A percentile compares a stretch with the other conserved stretches of the same genome.
phyloP scores from a whole-genome alignment of 805 yeast genomes.

The Candida suzukii region DNA sequence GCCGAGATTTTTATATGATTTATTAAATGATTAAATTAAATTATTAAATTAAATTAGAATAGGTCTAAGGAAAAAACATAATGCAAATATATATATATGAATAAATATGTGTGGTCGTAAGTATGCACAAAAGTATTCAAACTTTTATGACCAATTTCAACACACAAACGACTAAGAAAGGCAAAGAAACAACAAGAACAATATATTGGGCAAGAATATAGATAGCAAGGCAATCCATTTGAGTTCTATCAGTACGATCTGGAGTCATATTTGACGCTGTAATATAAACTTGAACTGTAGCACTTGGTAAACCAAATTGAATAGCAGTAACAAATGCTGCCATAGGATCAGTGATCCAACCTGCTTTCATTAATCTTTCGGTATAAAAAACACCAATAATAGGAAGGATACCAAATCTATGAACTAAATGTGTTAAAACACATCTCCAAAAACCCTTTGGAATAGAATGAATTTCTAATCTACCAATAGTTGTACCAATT shows the following conservation, averaged over 20 bases:
- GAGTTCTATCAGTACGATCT: slow-evolving; percentile 32
- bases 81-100: no score
- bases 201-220: slow-evolving; percentile 43
- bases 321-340: slow-evolving; percentile 37
- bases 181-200: slow-evolving; percentile 38
- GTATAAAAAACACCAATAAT: slow-evolving; percentile 46
- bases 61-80: no score
- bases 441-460: slow-evolving; percentile 54
- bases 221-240: slow-evolving; percentile 50
- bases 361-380: slow-evolving; percentile 36
- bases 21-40: no score
- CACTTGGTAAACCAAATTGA: slow-evolving; percentile 48
- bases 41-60: no score
- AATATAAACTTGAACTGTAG: slow-evolving; percentile 52
- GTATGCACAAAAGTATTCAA: not conserved
- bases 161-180: slow-evolving; percentile 42
- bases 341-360: slow-evolving; percentile 40
- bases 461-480: slow-evolving; percentile 37
- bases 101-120: not conserved
- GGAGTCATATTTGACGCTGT: slow-evolving; percentile 53
- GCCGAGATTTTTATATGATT: no score
- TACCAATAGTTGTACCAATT: slow-evolving; percentile 47
- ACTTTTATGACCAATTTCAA: slow-evolving; percentile 21
- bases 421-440: slow-evolving; percentile 34
- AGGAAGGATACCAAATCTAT: slow-evolving; percentile 40